Percentiles rank a stretch among this genome's conserved stretches.
Evolutionary conservation across 2,329 filamentous ascomycete genomes (phyloP).

Genomic region (Emericellopsis cladophorae): DNA sequence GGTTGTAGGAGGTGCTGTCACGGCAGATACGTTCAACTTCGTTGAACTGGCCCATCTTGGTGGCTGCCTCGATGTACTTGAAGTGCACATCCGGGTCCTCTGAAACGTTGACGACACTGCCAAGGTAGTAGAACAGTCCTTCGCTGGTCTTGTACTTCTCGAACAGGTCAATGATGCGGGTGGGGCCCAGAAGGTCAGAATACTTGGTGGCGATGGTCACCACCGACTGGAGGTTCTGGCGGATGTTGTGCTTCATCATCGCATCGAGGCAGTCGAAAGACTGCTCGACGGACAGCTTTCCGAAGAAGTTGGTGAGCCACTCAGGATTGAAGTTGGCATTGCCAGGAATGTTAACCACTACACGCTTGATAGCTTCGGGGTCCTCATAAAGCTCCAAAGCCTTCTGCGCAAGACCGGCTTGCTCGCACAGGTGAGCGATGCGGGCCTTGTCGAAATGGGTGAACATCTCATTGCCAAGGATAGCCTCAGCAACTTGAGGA

Average conservation of each 20-base stretch:
- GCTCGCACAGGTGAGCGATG: conserved; percentile 84
- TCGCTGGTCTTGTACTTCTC: conserved; percentile 97
- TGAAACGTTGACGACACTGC: conserved; percentile 93
- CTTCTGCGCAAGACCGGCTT: conserved; percentile 74
- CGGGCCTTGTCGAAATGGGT: conserved; percentile 88
- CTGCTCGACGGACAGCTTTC: conserved; percentile 88
- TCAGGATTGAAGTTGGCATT: conserved; percentile 81
- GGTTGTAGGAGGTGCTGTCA: conserved; percentile 80
- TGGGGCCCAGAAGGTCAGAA: conserved; percentile 85
- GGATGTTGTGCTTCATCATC: conserved; percentile 94
- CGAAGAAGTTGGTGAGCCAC: conserved; percentile 87
- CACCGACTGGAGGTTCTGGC: conserved; percentile 88
- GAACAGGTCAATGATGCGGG: conserved; percentile 78
- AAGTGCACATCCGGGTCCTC: conserved; percentile 94
- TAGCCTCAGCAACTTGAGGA: conserved; percentile 94
- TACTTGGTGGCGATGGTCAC: conserved; percentile 97
- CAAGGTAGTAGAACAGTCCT: conserved; percentile 95
- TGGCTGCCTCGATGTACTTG: conserved; percentile 98
- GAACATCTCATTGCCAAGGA: conserved; percentile 97
- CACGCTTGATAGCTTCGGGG: conserved; percentile 77
- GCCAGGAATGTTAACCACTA: conserved; percentile 68
- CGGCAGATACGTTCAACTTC: conserved; percentile 97
- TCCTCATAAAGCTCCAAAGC: conserved; percentile 94
- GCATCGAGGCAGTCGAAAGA: conserved; percentile 88
- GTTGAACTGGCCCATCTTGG: conserved; percentile 82